phyloP scores from a whole-genome alignment of 2,329 filamentous ascomycete genomes.

The Colletotrichum sp. region DNA sequence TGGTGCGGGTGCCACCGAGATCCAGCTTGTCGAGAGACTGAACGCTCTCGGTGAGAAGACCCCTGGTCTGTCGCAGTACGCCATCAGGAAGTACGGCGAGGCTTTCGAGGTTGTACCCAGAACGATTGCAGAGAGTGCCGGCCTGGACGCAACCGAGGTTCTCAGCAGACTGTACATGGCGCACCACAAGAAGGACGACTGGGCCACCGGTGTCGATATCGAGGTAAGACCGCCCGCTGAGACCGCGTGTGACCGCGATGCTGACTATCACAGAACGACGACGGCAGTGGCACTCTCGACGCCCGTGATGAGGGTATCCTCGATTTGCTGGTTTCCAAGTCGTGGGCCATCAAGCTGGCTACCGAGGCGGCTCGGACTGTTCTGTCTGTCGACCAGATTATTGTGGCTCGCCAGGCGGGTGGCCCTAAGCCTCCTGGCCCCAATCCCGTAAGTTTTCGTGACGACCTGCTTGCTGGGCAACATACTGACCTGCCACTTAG shows the following conservation, averaged over 20 bases:
- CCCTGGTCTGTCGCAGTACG: constrained; percentile 90
- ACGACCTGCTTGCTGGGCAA: not conserved
- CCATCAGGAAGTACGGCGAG: constrained; percentile 96
- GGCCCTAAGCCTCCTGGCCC: constrained; percentile 96
- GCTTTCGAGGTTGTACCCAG: constrained; percentile 97
- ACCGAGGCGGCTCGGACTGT: constrained; percentile 95
- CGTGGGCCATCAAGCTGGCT: constrained; percentile 96
- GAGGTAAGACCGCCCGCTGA: constrained; percentile 59
- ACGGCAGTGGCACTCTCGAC: constrained; percentile 82
- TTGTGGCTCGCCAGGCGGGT: constrained; percentile 95
- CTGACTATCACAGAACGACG: constrained; percentile 64
- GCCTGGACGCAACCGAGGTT: constrained; percentile 96
- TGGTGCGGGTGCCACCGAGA: constrained; percentile 92
- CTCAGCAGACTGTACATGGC: constrained; percentile 91
- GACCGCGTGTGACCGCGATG: not conserved
- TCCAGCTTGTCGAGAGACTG: constrained; percentile 92
- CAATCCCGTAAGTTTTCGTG: constrained; percentile 66
- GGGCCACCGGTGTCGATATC: constrained; percentile 92
- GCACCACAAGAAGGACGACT: constrained; percentile 86
- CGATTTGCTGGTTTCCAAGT: constrained; percentile 90
- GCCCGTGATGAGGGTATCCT: constrained; percentile 88
- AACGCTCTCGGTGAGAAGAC: constrained; percentile 91
- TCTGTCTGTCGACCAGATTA: constrained; percentile 97
- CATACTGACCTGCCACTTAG: constrained; percentile 38
- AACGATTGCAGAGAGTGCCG: constrained; percentile 92